Base-by-base conservation (phyloP, 2,329 filamentous ascomycete genomes). In the Aureobasidium sp. region DNA sequence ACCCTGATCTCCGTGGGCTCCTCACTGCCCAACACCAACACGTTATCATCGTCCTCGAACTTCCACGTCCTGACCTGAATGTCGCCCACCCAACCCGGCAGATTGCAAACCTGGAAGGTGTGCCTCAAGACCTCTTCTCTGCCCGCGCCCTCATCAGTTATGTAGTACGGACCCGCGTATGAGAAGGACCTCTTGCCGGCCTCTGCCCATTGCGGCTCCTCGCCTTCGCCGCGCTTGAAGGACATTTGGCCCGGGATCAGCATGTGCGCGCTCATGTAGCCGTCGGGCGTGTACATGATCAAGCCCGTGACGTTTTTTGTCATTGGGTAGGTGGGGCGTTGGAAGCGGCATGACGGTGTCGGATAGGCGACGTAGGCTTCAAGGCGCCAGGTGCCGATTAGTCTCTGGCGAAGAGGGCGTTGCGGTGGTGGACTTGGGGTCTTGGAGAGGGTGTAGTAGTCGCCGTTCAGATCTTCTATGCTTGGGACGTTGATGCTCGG, bases 361-460 rank as follows among this genome's bases (percentile, higher is more conserved):
- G 67, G 67, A 52, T 67, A 65, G n/a, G 67, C 66, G 48, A 67
- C 61, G 55, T 69, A 69, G 24, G 67, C 68, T 54, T 68, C 66
- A 16, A 70, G 61, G 42, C 63, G 64, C 67, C 67, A 70, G 24
- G 67, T 59, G 22, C 67, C 67, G 17, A 67, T 58, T 27, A 70
- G 63, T 49, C 61, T 63, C 40, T 64, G 58, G 14, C 65, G 63
- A 14, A 69, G 56, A 4, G 66, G 59, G 14, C 63, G 63, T 25
- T 64, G 62, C 5, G 64, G 63, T 25, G 65, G 54, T 4, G 56
- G 55, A 41, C 45, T 53, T 4, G 54, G 56, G 8, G 54, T 56
- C 14, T 53, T 58, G 35, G 62, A 60, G 17, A 66, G 56, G 7
- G 64, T 64, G 57, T 67, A 67, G 35, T 62, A 62, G 22, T 66